These are phyloP conservation scores for Henckelia pumila DNA, from an alignment of 257 asterid genomes.

Conservation along the genomic window DNA sequence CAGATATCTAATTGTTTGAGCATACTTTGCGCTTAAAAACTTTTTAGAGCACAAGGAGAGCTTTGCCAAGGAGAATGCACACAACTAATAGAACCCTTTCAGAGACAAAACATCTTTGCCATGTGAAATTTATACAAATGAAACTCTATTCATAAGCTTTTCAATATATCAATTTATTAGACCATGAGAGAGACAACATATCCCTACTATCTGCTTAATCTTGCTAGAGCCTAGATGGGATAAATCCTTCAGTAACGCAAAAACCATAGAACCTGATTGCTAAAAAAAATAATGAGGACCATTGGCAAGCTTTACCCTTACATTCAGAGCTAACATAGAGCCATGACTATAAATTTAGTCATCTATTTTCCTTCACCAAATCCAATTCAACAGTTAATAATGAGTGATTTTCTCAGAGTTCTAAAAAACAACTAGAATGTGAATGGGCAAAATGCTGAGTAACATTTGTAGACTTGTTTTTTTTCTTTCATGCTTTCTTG, in stretches of 20 bases:
- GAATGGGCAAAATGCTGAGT: background rate
- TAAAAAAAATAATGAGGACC: constrained; percentile 16
- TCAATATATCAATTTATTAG: background rate
- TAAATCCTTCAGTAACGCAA: constrained; percentile 17
- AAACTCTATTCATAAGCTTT: constrained; percentile 7
- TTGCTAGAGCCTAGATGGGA: constrained; percentile 11
- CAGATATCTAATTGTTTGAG: constrained; percentile 7
- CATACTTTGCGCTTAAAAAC: background rate
- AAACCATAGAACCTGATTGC: constrained; percentile 10
- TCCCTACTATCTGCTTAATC: constrained; percentile 1
- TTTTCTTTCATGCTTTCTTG: background rate
- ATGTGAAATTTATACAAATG: constrained; percentile 7
- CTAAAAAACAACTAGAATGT: background rate
- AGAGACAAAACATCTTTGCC: constrained; percentile 12
- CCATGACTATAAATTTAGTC: background rate
- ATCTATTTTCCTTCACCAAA: background rate
- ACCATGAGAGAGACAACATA: constrained; percentile 15
- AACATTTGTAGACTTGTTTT: background rate
- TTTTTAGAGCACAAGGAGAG: background rate
- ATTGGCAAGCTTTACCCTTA: background rate
- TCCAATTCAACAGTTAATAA: background rate
- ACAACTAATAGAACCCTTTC: background rate
- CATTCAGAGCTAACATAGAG: background rate
- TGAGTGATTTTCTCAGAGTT: background rate
- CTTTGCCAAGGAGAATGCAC: background rate